Evolutionary conservation across 768 basidiomycete genomes (phyloP), one percentile per base, ranked within the genome.

Genomic region (Arthromyces matolae): DNA sequence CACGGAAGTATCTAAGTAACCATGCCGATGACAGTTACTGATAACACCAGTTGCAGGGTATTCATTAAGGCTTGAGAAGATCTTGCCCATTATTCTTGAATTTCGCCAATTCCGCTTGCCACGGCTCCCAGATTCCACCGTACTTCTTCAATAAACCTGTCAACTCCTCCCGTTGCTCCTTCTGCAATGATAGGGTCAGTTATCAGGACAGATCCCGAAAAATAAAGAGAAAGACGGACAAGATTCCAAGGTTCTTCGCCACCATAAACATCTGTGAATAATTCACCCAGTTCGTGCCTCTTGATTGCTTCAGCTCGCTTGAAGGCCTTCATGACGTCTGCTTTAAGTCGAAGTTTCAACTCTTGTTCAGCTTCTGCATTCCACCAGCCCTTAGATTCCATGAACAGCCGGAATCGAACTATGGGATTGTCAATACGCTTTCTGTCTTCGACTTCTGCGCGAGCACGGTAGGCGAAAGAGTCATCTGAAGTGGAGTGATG

Each of bases 401-500:
- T 77, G 69, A 82, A 96, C 16, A 85, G 63, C n/a, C 90, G 78
- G 68, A 94, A 89, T 24, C 93, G 84, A 20, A 77, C 75, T 49
- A 93, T 81, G 2, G 93, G 93, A 61, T 94, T 93, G 52, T 95
- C 90, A 47, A 96, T 82, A 25, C 89, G 84, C 69, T 91, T 93
- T 60, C 87, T 80, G 56, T 93, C 86, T 66, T 95, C 90, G 24
- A 96, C 94, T 60, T 95, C 94, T 47, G 89, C 79, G 16, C 89
- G 79, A 1, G 89, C 77, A 32, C 93, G 83, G 64, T 97, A 97
- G 18, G 93, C 93, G 59, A 89, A 94, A 4, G 92, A 94, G 65
- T 97, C 93, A 59, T 97, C 94, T 8, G 93, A 95, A 0, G 90
- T 94, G 14, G 89, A 92, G 62, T 94, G 92, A 61, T 97, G 93